Conservation (phyloP, 2,329 filamentous ascomycete species). For the Periconia sp. region DNA sequence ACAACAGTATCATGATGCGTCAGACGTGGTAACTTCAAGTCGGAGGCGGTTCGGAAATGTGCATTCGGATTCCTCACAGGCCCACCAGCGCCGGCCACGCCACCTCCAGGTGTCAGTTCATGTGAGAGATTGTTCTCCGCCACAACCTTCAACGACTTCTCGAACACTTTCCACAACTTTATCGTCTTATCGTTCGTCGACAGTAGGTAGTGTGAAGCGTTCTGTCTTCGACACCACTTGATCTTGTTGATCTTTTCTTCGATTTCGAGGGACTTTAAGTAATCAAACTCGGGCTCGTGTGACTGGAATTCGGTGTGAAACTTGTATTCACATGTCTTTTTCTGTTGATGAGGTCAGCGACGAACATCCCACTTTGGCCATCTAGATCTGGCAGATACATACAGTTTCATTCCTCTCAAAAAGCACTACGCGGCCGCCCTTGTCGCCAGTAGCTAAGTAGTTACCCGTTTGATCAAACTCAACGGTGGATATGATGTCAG, state of each 20-base stretch:
- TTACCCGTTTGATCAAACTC: slow-evolving; percentile 90
- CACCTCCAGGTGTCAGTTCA: slow-evolving; percentile 79
- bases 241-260: slow-evolving; percentile 99
- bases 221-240: slow-evolving; percentile 98
- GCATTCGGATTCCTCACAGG: slow-evolving; percentile 71
- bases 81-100: slow-evolving; percentile 73
- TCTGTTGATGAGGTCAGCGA: slow-evolving; percentile 56
- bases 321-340: slow-evolving; percentile 99
- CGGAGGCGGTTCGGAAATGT: slow-evolving; percentile 76
- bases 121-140: slow-evolving; percentile 98
- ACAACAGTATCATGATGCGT: slow-evolving; percentile 99
- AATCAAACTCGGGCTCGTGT: slow-evolving; percentile 98
- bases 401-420: slow-evolving; percentile 97
- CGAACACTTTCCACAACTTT: slow-evolving; percentile 99
- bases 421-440: slow-evolving; percentile 80
- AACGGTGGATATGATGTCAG: slow-evolving; percentile 89
- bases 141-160: slow-evolving; percentile 98
- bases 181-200: slow-evolving; percentile 99
- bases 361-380: not conserved
- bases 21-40: slow-evolving; percentile 90
- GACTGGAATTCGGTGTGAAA: slow-evolving; percentile 99
- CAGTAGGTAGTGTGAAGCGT: slow-evolving; percentile 95
- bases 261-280: slow-evolving; percentile 97
- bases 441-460: slow-evolving; percentile 87
- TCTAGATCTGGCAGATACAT: slow-evolving; percentile 40